These are phyloP conservation scores for Xylaria sp. DNA, from an alignment of 2,329 filamentous ascomycete genomes.

Conservation along the genomic window DNA sequence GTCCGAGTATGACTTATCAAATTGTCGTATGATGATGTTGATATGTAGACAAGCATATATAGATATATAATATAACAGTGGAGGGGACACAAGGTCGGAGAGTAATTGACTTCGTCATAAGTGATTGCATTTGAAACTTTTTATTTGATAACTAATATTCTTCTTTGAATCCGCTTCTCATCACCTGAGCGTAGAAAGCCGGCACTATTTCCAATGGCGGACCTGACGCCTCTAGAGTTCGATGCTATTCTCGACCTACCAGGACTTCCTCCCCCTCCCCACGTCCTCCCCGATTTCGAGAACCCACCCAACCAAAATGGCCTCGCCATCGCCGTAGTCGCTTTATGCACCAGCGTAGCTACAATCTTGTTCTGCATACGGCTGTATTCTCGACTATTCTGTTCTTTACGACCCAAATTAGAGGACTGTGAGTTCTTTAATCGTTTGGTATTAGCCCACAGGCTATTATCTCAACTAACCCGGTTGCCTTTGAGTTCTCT, in stretches of 20 bases:
- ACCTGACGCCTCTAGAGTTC: slow-evolving; percentile 7
- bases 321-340: slow-evolving; percentile 11
- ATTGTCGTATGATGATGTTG: not conserved
- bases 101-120: not conserved
- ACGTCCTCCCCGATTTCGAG: not conserved
- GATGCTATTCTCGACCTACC: slow-evolving; percentile 20
- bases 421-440: slow-evolving; percentile 19
- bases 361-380: slow-evolving; percentile 16
- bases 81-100: not conserved
- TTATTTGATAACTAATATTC: not conserved
- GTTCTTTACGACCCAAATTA: slow-evolving; percentile 6
- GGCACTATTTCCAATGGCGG: not conserved
- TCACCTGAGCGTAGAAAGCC: not conserved
- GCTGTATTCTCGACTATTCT: slow-evolving; percentile 22
- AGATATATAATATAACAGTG: not conserved
- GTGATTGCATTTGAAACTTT: not conserved
- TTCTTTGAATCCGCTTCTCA: not conserved
- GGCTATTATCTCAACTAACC: not conserved
- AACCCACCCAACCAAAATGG: slow-evolving; percentile 20
- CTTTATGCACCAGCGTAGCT: slow-evolving; percentile 6
- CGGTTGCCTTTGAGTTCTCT: slow-evolving; percentile 1
- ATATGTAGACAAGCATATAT: not conserved
- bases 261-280: slow-evolving; percentile 1
- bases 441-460: not conserved
- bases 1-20: not conserved